Conservation (phyloP, 2,329 filamentous ascomycete species). For the Neonectria punicea region DNA sequence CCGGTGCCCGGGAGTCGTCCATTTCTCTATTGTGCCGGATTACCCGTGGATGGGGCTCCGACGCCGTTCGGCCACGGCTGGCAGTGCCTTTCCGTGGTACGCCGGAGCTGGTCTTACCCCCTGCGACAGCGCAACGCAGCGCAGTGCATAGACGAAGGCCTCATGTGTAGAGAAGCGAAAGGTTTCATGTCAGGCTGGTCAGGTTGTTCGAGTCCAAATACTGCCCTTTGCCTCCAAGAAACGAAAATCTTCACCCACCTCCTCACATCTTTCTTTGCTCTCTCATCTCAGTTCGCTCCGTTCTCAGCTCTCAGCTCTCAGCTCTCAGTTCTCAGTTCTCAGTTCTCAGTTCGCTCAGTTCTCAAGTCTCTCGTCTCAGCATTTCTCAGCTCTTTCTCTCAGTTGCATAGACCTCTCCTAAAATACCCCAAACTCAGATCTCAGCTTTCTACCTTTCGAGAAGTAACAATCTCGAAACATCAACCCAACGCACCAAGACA, state of each 20-base stretch:
- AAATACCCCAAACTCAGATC: not conserved
- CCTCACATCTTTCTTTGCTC: constrained; percentile 20
- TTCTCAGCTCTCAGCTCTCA: not conserved
- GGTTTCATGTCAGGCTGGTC: not conserved
- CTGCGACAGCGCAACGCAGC: not conserved
- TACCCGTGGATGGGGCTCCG: constrained; percentile 18
- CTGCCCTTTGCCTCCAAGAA: not conserved
- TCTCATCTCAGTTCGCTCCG: constrained; percentile 14
- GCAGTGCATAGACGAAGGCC: not conserved
- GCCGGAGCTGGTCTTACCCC: constrained; percentile 17
- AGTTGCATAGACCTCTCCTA: constrained; percentile 4
- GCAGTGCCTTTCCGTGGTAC: constrained; percentile 20
- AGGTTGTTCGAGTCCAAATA: constrained; percentile 8
- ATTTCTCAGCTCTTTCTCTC: constrained; percentile 13
- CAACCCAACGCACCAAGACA: no score
- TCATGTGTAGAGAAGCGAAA: not conserved
- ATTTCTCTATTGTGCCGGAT: constrained; percentile 4
- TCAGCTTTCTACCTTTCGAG: not conserved
- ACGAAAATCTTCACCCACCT: constrained; percentile 5
- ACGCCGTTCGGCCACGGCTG: constrained; percentile 21
- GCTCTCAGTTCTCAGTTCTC: constrained; percentile 10
- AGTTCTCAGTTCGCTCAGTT: constrained; percentile 9
- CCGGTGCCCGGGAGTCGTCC: not conserved
- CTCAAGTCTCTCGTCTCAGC: constrained; percentile 1
- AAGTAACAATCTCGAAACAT: not conserved